Percentiles rank a stretch among this genome's conserved stretches.
These are phyloP conservation scores for Salinomyces thailandicus DNA, from an alignment of 2,329 filamentous ascomycete genomes.

Conservation along the genomic window DNA sequence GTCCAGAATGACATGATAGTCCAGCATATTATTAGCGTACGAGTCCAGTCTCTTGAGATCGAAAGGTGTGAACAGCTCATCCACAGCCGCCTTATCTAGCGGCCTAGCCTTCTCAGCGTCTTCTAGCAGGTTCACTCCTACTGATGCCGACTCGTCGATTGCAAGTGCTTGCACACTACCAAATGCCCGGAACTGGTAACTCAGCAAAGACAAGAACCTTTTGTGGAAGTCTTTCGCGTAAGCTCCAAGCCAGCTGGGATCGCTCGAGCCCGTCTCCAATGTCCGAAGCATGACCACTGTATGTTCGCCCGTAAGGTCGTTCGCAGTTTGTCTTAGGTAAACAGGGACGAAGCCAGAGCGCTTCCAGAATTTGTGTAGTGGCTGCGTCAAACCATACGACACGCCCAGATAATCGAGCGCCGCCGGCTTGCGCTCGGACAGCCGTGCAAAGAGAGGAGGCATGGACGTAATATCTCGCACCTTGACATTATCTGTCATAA, in stretches of 20 bases:
- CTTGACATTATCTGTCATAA: slow-evolving; percentile 79
- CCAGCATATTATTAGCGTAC: slow-evolving; percentile 93
- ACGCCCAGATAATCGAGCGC: slow-evolving; percentile 87
- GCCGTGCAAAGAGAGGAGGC: slow-evolving; percentile 83
- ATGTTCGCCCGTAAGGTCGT: slow-evolving; percentile 93
- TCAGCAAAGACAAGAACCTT: slow-evolving; percentile 81
- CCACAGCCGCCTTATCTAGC: slow-evolving; percentile 65
- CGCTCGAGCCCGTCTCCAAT: slow-evolving; percentile 51
- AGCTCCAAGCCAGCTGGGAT: slow-evolving; percentile 76
- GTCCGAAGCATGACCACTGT: slow-evolving; percentile 94
- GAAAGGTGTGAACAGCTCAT: slow-evolving; percentile 71
- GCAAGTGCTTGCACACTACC: slow-evolving; percentile 66
- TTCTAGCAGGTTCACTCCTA: slow-evolving; percentile 56
- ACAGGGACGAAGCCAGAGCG: slow-evolving; percentile 75
- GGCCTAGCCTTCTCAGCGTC: slow-evolving; percentile 38
- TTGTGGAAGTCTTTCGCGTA: slow-evolving; percentile 90
- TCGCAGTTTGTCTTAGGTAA: slow-evolving; percentile 88
- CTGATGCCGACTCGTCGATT: slow-evolving; percentile 74
- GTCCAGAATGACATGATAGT: slow-evolving; percentile 95
- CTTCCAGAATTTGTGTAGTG: slow-evolving; percentile 96
- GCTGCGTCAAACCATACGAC: slow-evolving; percentile 79
- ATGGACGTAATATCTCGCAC: slow-evolving; percentile 83
- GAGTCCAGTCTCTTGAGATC: slow-evolving; percentile 91
- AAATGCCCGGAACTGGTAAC: slow-evolving; percentile 85
- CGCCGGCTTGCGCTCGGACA: slow-evolving; percentile 71